Evolutionary conservation across 768 basidiomycete species (phyloP).

Genomic region (Ramaria sp.): DNA sequence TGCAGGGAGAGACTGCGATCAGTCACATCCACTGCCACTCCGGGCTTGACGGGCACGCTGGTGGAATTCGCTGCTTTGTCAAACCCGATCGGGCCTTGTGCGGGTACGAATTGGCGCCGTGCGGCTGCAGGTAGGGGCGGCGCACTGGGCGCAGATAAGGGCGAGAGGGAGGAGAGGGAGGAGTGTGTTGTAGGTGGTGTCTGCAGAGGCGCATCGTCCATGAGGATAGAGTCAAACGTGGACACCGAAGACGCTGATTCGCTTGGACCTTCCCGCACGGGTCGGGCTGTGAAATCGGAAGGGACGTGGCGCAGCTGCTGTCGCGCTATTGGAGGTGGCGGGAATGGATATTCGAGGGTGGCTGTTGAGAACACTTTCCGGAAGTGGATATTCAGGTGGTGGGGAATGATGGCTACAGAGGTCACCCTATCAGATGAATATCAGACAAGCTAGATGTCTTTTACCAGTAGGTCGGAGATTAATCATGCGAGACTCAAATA

Average conservation of each 20-base stretch:
- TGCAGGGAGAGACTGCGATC: conserved; percentile 64
- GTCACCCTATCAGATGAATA: neutral
- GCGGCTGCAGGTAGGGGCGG: neutral
- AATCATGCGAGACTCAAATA: conserved; percentile 64
- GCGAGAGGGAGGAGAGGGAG: neutral
- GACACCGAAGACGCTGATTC: neutral
- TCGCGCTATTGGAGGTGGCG: conserved; percentile 40
- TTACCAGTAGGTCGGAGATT: conserved; percentile 59
- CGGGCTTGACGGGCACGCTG: neutral
- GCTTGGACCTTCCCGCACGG: neutral
- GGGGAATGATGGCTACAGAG: conserved; percentile 49
- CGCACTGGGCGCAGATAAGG: neutral
- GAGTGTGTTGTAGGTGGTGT: neutral
- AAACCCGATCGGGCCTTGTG: neutral
- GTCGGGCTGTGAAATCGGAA: neutral
- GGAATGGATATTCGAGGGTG: conserved; percentile 55
- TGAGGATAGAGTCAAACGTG: neutral
- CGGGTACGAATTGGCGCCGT: neutral
- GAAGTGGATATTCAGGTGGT: conserved; percentile 63
- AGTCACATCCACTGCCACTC: conserved; percentile 23
- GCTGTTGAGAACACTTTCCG: conserved; percentile 53
- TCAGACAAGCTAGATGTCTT: neutral
- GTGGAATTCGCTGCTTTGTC: neutral
- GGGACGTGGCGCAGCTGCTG: neutral
- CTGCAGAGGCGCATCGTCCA: neutral